phyloP scores from a whole-genome alignment of 1,284 basidiomycete genomes.

The Mycena citricolor region DNA sequence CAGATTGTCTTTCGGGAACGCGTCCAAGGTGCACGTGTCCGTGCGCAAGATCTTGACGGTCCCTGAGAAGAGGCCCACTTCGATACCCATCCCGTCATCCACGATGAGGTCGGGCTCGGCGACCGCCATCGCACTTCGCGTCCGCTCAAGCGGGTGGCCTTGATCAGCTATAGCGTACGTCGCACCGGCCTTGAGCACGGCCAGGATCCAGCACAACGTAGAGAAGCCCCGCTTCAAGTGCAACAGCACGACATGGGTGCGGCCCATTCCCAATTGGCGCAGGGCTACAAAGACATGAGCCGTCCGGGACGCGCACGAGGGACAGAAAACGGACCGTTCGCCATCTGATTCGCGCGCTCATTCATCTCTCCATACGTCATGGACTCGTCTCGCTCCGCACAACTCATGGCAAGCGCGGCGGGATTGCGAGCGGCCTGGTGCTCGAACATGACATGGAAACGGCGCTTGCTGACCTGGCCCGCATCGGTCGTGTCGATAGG shows the following conservation, averaged over 20 bases:
- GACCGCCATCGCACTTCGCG: neutral
- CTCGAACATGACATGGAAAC: slow-evolving; percentile 3
- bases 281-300: neutral
- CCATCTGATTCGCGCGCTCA: neutral
- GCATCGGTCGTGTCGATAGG: neutral
- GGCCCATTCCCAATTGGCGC: neutral
- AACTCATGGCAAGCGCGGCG: neutral
- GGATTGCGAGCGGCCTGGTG: neutral
- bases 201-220: neutral
- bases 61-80: neutral
- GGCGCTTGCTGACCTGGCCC: neutral
- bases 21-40: too few relatives aligned
- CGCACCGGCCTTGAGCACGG: neutral
- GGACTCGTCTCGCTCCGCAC: neutral
- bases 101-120: neutral
- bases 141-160: neutral
- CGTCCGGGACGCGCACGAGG: too few relatives aligned
- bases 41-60: neutral
- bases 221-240: neutral
- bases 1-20: neutral
- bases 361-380: neutral
- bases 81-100: neutral
- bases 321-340: neutral
- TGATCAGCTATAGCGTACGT: neutral
- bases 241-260: neutral